Base-by-base conservation (phyloP, 2,329 filamentous ascomycete genomes). In the Clarireedia sp. region DNA sequence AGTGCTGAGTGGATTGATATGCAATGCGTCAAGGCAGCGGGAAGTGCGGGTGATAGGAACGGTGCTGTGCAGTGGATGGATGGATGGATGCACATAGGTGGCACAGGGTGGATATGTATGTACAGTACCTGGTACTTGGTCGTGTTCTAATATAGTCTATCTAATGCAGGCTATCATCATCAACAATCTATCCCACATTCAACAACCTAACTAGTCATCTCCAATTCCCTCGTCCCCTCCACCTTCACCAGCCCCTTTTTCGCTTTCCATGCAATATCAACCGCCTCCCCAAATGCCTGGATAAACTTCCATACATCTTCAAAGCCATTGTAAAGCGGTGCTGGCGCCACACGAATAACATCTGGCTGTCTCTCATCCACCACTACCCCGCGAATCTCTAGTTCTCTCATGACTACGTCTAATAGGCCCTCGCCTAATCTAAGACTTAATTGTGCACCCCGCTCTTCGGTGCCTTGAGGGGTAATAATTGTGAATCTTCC, bases 311-410 rank as follows among this genome's bases (percentile, higher is more conserved):
- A 83, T 56, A 81, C 80, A 70, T 91, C 88, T 36, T 70, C 69
- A 67, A 83, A 90, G 0, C 76, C 80, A 66, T 90, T 91, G 70
- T 90, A 92, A 56, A 91, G 66, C 17, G 87, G 87, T 21, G 84
- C 81, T 1, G 87, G 87, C 12, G 87, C 86, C 4, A 90, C 82
- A 16, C 87, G 74, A 41, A 92, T 78, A 12, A 91, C 87, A 69
- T 90, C 82, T 4, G 87, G 88, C 65, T 81, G 82, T 57, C 87
- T 74, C 73, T 90, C 86, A 66, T 92, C 87, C 37, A 90, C 78
- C 1, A 91, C 78, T 1, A 90, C 79, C 3, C 81, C 82, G 8
- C 76, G 72, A 36, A 76, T 72, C 62, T 87, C 80, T 12, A 91
- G 69, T 48, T 75, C 73, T 55, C 78, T 71, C 71, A 88, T 80